Conservation (phyloP, 2,329 filamentous ascomycete species). For the Kalmusia sp. region DNA sequence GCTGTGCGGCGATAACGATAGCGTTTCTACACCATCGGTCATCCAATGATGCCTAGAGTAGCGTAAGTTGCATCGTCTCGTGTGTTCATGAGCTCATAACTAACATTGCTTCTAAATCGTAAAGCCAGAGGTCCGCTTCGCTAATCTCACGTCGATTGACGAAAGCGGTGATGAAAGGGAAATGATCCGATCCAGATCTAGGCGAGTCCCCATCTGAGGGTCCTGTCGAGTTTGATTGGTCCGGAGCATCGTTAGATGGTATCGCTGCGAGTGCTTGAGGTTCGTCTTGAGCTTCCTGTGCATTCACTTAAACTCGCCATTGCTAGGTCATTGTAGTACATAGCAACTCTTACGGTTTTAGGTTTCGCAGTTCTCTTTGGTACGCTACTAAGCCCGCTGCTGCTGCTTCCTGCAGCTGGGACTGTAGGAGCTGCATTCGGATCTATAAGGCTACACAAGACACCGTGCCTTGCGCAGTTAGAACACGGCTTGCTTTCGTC, state of each 20-base stretch:
- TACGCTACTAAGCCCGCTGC: constrained; percentile 9
- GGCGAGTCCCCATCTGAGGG: constrained; percentile 33
- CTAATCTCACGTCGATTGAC: constrained; percentile 26
- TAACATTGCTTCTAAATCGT: constrained; percentile 44
- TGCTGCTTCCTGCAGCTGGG: constrained; percentile 19
- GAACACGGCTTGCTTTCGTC: constrained; percentile 48
- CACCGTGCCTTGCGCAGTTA: constrained; percentile 46
- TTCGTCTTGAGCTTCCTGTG: constrained; percentile 20
- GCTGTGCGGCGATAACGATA: constrained; percentile 35
- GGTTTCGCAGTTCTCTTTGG: constrained; percentile 19
- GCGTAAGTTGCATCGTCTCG: constrained; percentile 5
- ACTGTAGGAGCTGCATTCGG: constrained; percentile 21
- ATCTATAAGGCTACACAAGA: constrained; percentile 44
- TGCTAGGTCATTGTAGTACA: background rate
- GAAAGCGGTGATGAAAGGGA: constrained; percentile 41
- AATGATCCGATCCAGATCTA: constrained; percentile 36
- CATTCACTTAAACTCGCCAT: background rate
- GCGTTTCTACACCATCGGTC: constrained; percentile 28
- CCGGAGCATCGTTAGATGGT: constrained; percentile 15
- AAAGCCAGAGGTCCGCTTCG: constrained; percentile 38
- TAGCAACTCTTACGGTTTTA: constrained; percentile 24
- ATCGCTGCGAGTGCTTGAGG: constrained; percentile 26
- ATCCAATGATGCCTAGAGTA: constrained; percentile 43
- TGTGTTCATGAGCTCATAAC: constrained; percentile 10
- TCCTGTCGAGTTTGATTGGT: constrained; percentile 7